phyloP scores from a whole-genome alignment of 148 eudicot species.

The Chenopodium suecicum region DNA sequence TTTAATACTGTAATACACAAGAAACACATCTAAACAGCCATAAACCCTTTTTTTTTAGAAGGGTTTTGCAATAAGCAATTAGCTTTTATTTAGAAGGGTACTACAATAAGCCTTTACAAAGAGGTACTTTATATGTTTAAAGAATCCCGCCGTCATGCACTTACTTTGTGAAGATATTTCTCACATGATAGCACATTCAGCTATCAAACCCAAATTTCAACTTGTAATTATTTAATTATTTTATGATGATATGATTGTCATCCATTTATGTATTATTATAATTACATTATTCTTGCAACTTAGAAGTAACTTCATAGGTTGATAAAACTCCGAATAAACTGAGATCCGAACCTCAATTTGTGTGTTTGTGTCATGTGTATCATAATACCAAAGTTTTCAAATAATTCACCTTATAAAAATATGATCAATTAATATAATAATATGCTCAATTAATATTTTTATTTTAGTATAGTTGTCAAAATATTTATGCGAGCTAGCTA shows the following conservation, averaged over 20 bases:
- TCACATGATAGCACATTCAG: conserved; percentile 18
- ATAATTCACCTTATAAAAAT: neutral
- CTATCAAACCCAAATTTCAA: neutral
- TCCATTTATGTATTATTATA: too few relatives aligned
- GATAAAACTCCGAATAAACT: conserved; percentile 11
- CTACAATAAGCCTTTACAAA: neutral
- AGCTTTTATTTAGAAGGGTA: neutral
- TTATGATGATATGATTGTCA: too few relatives aligned
- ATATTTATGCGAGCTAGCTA: neutral
- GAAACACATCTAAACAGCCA: too few relatives aligned
- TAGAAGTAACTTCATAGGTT: too few relatives aligned
- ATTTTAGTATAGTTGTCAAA: neutral
- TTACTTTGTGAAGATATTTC: neutral
- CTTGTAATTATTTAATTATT: neutral
- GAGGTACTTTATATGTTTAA: neutral
- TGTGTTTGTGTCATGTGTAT: conserved; percentile 21
- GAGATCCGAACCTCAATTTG: conserved; percentile 19
- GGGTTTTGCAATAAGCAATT: too few relatives aligned
- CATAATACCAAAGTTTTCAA: neutral
- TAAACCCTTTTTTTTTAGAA: too few relatives aligned
- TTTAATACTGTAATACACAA: too few relatives aligned
- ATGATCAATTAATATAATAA: neutral
- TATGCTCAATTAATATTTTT: too few relatives aligned
- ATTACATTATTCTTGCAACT: too few relatives aligned
- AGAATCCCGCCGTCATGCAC: conserved; percentile 11